These are phyloP conservation scores for Antarctomyces pellizariae DNA, from an alignment of 495 filamentous ascomycete genomes.

Conservation along the genomic window DNA sequence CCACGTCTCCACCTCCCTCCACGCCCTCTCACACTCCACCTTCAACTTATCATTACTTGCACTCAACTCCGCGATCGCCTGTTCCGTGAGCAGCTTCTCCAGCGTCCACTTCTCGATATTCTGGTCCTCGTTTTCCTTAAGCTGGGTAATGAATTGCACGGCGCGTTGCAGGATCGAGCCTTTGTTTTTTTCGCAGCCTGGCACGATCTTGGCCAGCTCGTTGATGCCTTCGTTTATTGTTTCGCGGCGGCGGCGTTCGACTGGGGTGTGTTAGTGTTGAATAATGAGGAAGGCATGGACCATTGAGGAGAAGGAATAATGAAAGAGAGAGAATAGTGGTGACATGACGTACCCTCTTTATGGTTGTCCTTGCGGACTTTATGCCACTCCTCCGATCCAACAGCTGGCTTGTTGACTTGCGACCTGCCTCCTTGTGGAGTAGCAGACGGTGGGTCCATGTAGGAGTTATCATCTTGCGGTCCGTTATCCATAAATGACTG, in stretches of 20 bases:
- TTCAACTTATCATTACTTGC: conserved; percentile 78
- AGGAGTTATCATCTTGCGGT: neutral
- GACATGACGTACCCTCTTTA: conserved; percentile 61
- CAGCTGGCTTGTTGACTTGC: conserved; percentile 60
- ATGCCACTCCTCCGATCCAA: conserved; percentile 95
- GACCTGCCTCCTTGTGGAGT: too few species aligned
- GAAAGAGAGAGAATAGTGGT: conserved; percentile 1
- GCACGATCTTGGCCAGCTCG: conserved; percentile 91
- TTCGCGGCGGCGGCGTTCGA: conserved; percentile 89
- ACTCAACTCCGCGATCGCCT: conserved; percentile 81
- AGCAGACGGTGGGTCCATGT: neutral
- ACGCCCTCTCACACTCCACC: conserved; percentile 44
- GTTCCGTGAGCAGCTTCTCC: conserved; percentile 83
- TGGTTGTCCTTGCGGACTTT: conserved; percentile 94
- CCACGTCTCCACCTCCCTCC: conserved; percentile 63
- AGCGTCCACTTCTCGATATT: conserved; percentile 95
- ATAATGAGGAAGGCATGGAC: neutral
- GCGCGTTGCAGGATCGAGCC: conserved; percentile 88
- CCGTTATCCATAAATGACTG: conserved; percentile 1
- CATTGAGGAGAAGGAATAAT: conserved; percentile 5
- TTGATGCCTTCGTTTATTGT: conserved; percentile 99
- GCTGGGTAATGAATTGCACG: conserved; percentile 76
- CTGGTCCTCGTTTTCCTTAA: conserved; percentile 80
- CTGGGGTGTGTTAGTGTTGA: conserved; percentile 20
- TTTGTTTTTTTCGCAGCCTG: conserved; percentile 97